Conservation (phyloP, 148 eudicot genomes). For the Beta vulgaris region DNA sequence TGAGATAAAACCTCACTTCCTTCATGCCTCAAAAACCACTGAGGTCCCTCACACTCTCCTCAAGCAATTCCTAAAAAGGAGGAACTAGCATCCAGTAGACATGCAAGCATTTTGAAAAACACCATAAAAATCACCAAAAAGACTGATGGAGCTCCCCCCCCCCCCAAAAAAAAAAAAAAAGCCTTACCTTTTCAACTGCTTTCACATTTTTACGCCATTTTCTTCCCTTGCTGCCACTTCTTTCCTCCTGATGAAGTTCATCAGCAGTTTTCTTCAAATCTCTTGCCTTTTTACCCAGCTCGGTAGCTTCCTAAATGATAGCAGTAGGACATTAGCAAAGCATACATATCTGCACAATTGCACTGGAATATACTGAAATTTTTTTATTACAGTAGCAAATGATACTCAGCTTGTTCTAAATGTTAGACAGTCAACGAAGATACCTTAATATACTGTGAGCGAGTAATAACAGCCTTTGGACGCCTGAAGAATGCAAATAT, state of each 20-base stretch:
- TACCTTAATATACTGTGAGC: conserved; percentile 99
- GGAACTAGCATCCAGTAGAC: not conserved
- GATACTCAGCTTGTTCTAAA: conserved; percentile 1
- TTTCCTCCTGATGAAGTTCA: conserved; percentile 94
- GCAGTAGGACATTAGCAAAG: conserved; percentile 14
- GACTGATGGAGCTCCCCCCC: not conserved
- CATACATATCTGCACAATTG: conserved; percentile 11
- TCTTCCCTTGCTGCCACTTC: conserved; percentile 83
- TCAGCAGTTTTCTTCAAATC: conserved; percentile 94
- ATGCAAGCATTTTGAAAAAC: not conserved
- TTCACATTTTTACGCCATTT: conserved; percentile 98
- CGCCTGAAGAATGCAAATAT: conserved; percentile 88
- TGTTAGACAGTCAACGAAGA: not conserved
- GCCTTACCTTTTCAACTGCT: conserved; percentile 77
- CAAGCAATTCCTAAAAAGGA: not conserved
- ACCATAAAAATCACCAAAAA: conserved; percentile 1
- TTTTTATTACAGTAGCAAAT: conserved; percentile 4
- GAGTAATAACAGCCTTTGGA: conserved; percentile 96
- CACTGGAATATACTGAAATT: not conserved
- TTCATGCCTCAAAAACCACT: not conserved
- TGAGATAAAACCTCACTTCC: not conserved
- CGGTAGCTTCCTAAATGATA: conserved; percentile 82
- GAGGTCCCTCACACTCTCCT: not conserved
- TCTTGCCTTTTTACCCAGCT: conserved; percentile 90
- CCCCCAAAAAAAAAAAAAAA: not conserved